Conservation (phyloP, 805 yeast species). For the Candida hungchunana region DNA sequence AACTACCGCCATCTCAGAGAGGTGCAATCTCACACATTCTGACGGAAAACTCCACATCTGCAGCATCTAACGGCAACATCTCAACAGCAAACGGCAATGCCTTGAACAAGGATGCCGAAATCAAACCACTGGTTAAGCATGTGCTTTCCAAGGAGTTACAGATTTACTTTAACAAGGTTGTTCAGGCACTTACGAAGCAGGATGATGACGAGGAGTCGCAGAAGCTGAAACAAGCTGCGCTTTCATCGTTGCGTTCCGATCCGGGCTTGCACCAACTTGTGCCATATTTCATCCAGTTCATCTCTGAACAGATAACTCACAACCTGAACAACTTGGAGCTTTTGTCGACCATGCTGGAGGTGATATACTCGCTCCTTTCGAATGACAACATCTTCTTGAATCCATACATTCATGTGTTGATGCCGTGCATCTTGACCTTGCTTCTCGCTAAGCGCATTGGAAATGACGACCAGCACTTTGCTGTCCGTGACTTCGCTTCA, state of each 20-base stretch:
- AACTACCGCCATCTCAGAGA: conserved; percentile 70
- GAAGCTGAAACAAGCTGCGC: conserved; percentile 69
- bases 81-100: conserved; percentile 12
- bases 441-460: conserved; percentile 90
- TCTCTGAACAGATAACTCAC: conserved; percentile 91
- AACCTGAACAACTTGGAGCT: conserved; percentile 69
- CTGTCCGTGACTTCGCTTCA: conserved; percentile 85
- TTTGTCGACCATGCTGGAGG: conserved; percentile 81
- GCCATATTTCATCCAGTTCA: conserved; percentile 93
- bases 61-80: conserved; percentile 27
- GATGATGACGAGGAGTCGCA: conserved; percentile 38
- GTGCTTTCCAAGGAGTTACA: conserved; percentile 92
- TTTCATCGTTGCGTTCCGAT: conserved; percentile 79
- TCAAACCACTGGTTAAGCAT: conserved; percentile 91
- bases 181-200: conserved; percentile 65
- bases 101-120: conserved; percentile 43
- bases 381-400: conserved; percentile 86
- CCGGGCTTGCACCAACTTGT: conserved; percentile 96
- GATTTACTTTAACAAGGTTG: conserved; percentile 86
- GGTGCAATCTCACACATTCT: conserved; percentile 76
- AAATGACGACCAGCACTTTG: conserved; percentile 31
- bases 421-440: conserved; percentile 93
- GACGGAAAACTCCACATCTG: conserved; percentile 35
- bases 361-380: conserved; percentile 75
- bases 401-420: conserved; percentile 92